phyloP scores from a whole-genome alignment of 306 rosid species.

The Spatholobus suberectus region DNA sequence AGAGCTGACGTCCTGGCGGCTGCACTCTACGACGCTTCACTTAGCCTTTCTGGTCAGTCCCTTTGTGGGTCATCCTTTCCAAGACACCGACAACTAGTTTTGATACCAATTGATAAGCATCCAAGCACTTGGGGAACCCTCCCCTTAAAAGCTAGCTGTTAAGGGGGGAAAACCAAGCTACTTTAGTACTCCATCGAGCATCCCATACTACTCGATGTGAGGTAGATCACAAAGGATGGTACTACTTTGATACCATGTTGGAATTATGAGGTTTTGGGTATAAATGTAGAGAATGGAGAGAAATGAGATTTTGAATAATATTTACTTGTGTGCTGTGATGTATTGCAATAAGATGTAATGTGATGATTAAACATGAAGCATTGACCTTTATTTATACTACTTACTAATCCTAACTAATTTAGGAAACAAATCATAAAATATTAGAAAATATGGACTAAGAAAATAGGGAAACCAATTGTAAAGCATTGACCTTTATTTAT shows the following conservation, averaged over 20 bases:
- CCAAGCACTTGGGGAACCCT: no score
- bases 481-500: not conserved
- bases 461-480: not conserved
- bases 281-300: not conserved
- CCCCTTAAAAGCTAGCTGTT: no score
- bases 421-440: not conserved
- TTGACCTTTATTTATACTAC: not conserved
- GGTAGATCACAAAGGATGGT: not conserved
- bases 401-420: not conserved
- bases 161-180: no score
- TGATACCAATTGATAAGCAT: no score
- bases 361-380: not conserved
- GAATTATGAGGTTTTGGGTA: not conserved
- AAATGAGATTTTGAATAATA: not conserved
- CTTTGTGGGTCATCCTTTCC: no score
- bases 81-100: no score
- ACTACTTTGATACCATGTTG: not conserved
- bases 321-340: not conserved
- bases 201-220: no score
- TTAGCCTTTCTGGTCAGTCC: no score
- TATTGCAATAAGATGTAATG: not conserved
- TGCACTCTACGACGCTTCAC: no score
- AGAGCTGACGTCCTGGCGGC: no score
- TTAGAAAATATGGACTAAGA: not conserved
- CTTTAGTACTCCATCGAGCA: no score